Base-by-base conservation (phyloP, 768 basidiomycete species). In the Lentinula guzmanii region DNA sequence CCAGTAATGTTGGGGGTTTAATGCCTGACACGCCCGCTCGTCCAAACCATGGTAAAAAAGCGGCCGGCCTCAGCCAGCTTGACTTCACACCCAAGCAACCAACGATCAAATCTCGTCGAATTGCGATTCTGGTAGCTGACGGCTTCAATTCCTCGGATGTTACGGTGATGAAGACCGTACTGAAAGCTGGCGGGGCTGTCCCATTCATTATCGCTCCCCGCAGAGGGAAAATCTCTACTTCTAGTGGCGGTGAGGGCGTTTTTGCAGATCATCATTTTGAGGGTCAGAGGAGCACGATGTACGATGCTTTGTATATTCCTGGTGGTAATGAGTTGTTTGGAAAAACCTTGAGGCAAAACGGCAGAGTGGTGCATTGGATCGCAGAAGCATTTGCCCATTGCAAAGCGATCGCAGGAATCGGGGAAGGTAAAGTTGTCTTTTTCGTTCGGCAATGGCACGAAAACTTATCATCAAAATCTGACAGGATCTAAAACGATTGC, bases 381-480 rank as follows among this genome's bases (percentile, higher is more conserved):
- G 82, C 90, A 50, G 93, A 95, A 72, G 87, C 91, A 2, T 95
- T 90, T 73, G 89, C 89, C 21, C 93, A 95, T 72, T 87, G 85
- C 74, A 95, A 95, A 75, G 71, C 88, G 16, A 90, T 96, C 61
- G 90, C 85, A 2, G 91, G 86, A 1, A 77, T 88, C 51, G 93
- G 92, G 9, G 80, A 84, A 69, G 86, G 87, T 83, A n/a, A 31
- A n/a, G 13, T 24, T 4, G 4, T 39, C 78, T 4, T 69, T 76
- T 5, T 39, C 13, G 37, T 39, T 8, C 37, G 5, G 37, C 13
- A 28, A 28, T 39, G 37, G 5, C 13, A 8, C 13, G 37, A 39
- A 13, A 13, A 39, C 37, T 39, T 1, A 39, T 39, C 37, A 8
- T 39, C 37, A 39, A 39, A 5, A 39, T 13, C 9, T 9, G 7